Evolutionary conservation across 305 asterid species (phyloP).

Genomic region (Stenogyne calaminthoides): DNA sequence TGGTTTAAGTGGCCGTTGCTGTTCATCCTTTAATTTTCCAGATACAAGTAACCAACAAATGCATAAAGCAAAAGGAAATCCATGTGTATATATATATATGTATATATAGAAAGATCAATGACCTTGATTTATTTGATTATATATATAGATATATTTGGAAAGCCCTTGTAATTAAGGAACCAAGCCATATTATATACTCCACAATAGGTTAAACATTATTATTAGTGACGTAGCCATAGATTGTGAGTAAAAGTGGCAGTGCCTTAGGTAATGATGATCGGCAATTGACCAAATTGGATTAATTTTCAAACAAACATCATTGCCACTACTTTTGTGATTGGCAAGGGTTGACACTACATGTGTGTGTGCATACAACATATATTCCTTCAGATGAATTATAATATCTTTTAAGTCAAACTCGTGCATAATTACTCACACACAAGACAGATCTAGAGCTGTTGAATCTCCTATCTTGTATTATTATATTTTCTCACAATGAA

Average conservation of each 20-base stretch:
- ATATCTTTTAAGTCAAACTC: constrained; percentile 13
- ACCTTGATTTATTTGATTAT: background rate
- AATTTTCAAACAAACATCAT: constrained; percentile 23
- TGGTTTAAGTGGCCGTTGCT: background rate
- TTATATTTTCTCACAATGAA: background rate
- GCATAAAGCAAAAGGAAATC: background rate
- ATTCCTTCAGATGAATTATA: background rate
- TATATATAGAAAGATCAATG: background rate
- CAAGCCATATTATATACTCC: background rate
- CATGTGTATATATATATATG: too few relatives aligned
- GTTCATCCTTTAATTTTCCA: background rate
- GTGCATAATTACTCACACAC: constrained; percentile 8
- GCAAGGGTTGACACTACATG: constrained; percentile 25
- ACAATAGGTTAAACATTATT: too few relatives aligned
- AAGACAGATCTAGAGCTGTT: background rate
- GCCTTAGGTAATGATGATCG: constrained; percentile 27
- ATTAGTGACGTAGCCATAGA: background rate
- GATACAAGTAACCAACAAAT: background rate
- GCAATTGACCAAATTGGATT: constrained; percentile 22
- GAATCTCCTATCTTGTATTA: background rate
- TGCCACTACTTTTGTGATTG: constrained; percentile 18
- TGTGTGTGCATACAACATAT: background rate
- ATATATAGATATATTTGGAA: background rate
- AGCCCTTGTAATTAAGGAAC: background rate
- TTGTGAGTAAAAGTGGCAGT: background rate